Conservation (phyloP, 164 flowering plant species). For the Tetrastigma voinierianum region DNA sequence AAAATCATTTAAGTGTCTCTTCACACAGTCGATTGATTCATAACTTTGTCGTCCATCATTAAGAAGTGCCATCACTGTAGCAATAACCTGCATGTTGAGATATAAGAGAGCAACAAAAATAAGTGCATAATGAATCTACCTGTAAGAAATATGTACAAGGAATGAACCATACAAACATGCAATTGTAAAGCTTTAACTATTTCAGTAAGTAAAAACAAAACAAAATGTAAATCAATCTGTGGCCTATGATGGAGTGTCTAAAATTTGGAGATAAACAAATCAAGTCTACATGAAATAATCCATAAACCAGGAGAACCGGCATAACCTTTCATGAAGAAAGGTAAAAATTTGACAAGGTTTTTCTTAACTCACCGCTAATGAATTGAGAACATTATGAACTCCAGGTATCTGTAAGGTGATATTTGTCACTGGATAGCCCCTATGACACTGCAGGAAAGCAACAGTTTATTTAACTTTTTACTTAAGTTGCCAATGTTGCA, state of each 20-base stretch:
- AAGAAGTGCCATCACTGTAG: conserved; percentile 24
- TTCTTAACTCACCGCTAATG: conserved; percentile 38
- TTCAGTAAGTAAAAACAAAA: no score
- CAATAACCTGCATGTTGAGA: conserved; percentile 35
- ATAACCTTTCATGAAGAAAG: background rate
- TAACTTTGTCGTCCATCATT: conserved; percentile 13
- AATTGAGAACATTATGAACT: conserved; percentile 46
- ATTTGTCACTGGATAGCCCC: conserved; percentile 32
- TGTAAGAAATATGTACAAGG: background rate
- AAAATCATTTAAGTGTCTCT: conserved; percentile 30
- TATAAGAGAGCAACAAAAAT: background rate
- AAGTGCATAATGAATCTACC: background rate
- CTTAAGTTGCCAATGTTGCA: background rate
- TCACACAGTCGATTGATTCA: conserved; percentile 21
- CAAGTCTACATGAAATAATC: background rate
- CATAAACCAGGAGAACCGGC: background rate
- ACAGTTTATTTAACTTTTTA: background rate
- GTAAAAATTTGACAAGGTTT: background rate
- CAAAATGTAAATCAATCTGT: no score
- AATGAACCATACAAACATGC: background rate
- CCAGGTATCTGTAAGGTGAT: conserved; percentile 48
- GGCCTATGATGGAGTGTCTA: no score
- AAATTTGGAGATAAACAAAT: no score
- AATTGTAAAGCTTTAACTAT: no score
- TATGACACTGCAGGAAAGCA: conserved; percentile 34